These are phyloP conservation scores for Vitis hybrid DNA, from an alignment of 177 flowering plant species.

Conservation along the genomic window DNA sequence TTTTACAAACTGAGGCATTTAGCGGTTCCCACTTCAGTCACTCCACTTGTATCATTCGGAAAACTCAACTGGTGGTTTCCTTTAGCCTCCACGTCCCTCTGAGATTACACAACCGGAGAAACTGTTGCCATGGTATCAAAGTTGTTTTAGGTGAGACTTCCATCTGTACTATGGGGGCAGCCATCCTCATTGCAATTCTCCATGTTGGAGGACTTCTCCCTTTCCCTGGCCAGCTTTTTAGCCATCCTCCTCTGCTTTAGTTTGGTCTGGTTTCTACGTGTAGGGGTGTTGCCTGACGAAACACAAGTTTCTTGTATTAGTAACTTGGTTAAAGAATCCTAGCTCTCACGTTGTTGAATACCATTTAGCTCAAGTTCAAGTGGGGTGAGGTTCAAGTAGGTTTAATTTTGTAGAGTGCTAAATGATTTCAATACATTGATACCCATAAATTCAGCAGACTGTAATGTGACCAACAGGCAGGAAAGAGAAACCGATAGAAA, in stretches of 20 bases:
- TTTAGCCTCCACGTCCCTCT: neutral
- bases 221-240: conserved; percentile 30
- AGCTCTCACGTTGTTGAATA: no score
- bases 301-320: neutral
- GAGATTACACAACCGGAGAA: neutral
- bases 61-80: neutral
- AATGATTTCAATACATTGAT: no score
- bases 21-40: neutral
- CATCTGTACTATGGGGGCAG: neutral
- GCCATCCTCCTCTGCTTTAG: conserved; percentile 41
- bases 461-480: no score
- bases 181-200: conserved; percentile 9
- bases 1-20: no score
- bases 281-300: conserved; percentile 13
- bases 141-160: neutral
- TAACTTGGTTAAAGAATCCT: no score
- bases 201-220: neutral
- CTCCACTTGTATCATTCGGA: neutral
- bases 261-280: conserved; percentile 20
- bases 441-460: no score
- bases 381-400: no score
- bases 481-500: no score
- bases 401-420: no score
- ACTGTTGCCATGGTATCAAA: neutral
- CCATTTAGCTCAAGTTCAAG: no score